Percentiles rank a stretch among this genome's conserved stretches.
phyloP scores from a whole-genome alignment of 1,284 basidiomycete species.

The Puccinia polysora region DNA sequence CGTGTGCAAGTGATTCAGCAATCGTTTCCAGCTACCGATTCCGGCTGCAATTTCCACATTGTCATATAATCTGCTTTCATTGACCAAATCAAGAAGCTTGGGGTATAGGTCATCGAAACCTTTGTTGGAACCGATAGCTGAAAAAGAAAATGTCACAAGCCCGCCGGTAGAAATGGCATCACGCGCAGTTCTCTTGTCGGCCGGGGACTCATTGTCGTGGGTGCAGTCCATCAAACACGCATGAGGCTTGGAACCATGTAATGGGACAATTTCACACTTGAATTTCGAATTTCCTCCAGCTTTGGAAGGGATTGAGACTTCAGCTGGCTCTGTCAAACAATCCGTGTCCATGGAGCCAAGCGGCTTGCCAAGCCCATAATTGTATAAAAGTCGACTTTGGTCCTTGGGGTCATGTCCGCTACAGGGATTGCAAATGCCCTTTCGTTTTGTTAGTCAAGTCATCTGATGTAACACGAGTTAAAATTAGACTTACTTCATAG shows the following conservation, averaged over 20 bases:
- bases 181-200: slow-evolving; percentile 81
- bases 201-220: slow-evolving; percentile 87
- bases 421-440: too few relatives aligned
- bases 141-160: slow-evolving; percentile 76
- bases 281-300: not conserved
- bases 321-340: slow-evolving; percentile 63
- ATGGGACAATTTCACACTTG: slow-evolving; percentile 65
- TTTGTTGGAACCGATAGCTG: slow-evolving; percentile 83
- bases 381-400: slow-evolving; percentile 59
- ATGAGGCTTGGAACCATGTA: slow-evolving; percentile 79
- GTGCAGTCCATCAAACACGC: slow-evolving; percentile 89
- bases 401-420: slow-evolving; percentile 29
- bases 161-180: slow-evolving; percentile 87
- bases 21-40: slow-evolving; percentile 73
- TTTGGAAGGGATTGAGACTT: slow-evolving; percentile 60
- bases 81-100: slow-evolving; percentile 77
- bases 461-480: too few relatives aligned
- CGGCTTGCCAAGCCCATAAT: slow-evolving; percentile 81
- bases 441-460: too few relatives aligned
- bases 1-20: slow-evolving; percentile 77
- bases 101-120: slow-evolving; percentile 96
- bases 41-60: slow-evolving; percentile 54
- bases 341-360: slow-evolving; percentile 88
- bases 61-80: slow-evolving; percentile 74
- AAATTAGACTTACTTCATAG: slow-evolving; percentile 63